Percentiles rank a stretch among this genome's conserved stretches.
phyloP scores from a whole-genome alignment of 352 stramenopile species.

The Aphanomyces cochlioides region DNA sequence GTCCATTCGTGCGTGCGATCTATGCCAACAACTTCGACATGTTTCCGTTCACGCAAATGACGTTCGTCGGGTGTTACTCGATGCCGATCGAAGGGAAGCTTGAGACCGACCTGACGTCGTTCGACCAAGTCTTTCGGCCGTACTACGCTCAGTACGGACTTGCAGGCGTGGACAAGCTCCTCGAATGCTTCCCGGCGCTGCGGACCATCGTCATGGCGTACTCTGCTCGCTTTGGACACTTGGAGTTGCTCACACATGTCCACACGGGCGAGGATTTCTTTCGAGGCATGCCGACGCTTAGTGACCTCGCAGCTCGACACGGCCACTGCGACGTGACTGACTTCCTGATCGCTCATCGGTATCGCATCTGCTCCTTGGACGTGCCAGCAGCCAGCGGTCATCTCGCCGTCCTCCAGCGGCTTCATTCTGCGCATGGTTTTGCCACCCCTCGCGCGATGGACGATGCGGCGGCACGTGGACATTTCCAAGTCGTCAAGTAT shows the following conservation, averaged over 20 bases:
- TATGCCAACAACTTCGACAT: conserved; percentile 21
- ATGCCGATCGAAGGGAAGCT: conserved; percentile 4
- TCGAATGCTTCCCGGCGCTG: not conserved
- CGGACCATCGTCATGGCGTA: not conserved
- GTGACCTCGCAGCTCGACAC: conserved; percentile 3
- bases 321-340: not conserved
- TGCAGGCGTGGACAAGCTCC: not conserved
- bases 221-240: not conserved
- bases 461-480: not conserved
- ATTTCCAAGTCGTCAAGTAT: conserved; percentile 13
- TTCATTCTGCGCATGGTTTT: conserved; percentile 34
- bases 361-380: conserved; percentile 31
- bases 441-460: conserved; percentile 34
- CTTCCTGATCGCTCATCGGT: not conserved
- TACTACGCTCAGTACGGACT: not conserved
- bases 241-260: conserved; percentile 2
- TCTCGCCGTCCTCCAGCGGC: conserved; percentile 37
- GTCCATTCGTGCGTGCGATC: not conserved
- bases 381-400: conserved; percentile 38
- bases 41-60: conserved; percentile 5
- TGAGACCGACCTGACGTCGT: not conserved
- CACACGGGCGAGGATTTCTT: not conserved
- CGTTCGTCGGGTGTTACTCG: conserved; percentile 4
- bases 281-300: not conserved
- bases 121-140: conserved; percentile 8